Evolutionary conservation across 805 yeast species (phyloP).

Genomic region (Starmerella tilneyi): DNA sequence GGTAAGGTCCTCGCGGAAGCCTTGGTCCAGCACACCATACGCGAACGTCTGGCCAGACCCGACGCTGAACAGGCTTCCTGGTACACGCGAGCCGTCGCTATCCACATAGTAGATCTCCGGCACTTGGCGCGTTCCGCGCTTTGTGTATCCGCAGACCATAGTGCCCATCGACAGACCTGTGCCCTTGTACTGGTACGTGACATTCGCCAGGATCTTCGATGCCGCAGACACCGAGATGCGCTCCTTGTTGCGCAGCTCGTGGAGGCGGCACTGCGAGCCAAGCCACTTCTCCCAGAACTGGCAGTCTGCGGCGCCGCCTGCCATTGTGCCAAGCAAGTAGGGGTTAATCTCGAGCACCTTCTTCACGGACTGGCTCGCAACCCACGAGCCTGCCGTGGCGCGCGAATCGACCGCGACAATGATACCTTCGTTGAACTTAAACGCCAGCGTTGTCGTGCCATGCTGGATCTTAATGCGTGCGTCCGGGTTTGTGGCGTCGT

Average conservation of each 20-base stretch:
- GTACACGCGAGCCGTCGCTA: slow-evolving; percentile 90
- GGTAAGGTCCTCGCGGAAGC: slow-evolving; percentile 79
- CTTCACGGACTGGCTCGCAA: slow-evolving; percentile 95
- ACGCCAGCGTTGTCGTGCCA: slow-evolving; percentile 97
- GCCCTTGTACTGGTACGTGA: slow-evolving; percentile 90
- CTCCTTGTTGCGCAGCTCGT: slow-evolving; percentile 88
- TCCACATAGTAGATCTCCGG: slow-evolving; percentile 94
- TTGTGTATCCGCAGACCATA: slow-evolving; percentile 94
- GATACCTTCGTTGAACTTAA: slow-evolving; percentile 91
- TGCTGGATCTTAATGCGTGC: slow-evolving; percentile 94
- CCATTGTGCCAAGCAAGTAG: slow-evolving; percentile 91
- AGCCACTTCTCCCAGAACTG: slow-evolving; percentile 99
- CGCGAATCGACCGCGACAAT: slow-evolving; percentile 93
- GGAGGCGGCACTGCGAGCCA: slow-evolving; percentile 90
- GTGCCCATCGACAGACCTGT: slow-evolving; percentile 99
- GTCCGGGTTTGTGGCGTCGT: slow-evolving; percentile 84
- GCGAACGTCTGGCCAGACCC: slow-evolving; percentile 99
- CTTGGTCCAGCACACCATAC: slow-evolving; percentile 92
- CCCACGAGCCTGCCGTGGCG: slow-evolving; percentile 97
- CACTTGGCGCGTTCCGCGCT: slow-evolving; percentile 56
- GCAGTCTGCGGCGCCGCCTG: slow-evolving; percentile 99
- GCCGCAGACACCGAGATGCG: slow-evolving; percentile 96
- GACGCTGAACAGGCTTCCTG: slow-evolving; percentile 92
- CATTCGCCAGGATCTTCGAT: slow-evolving; percentile 79
- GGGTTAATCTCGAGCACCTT: slow-evolving; percentile 96